Base-by-base conservation (phyloP, 1,284 basidiomycete genomes). In the Apiotrichum sp. region DNA sequence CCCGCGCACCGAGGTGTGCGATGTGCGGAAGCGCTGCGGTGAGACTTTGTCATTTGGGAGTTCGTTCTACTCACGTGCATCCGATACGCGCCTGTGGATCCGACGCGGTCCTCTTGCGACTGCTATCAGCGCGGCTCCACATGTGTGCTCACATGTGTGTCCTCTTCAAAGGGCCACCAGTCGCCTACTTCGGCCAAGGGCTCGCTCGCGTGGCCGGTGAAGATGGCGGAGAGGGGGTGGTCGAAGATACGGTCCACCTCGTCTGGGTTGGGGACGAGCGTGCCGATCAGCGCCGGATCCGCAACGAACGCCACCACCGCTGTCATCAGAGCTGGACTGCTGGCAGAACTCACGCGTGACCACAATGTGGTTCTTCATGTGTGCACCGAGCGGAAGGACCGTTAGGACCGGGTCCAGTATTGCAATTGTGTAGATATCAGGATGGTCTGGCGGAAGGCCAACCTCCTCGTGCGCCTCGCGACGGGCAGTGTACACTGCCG, bases 401-500 rank as follows among this genome's bases (percentile, higher is more conserved):
- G 88, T 89, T 9, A 91, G 76, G 65, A 86, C 86, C 0, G 89
- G 88, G 16, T 84, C 81, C 36, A 92, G 77, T 4, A 79, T 75
- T 38, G 84, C 83, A 14, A 93, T 70, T 0, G 80, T 79, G 68
- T 86, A 80, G 9, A 90, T 75, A 50, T 81, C 70, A 0, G 83
- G 80, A 45, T 80, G 81, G 1, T 53, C 56, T 6, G 83, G 68
- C 0, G 88, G 85, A 0, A 93, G 78, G 1, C 74, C 82, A 13
- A 90, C 85, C 76, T 93, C 90, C 74, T 93, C 89, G 59, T 83
- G 72, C 0, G 89, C 90, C 75, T 93, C 89, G 58, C 89, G 80
- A 47, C 81, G 81, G 88, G 90, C 90, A 43, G 90, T 89, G 47
- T 81, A 76, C 10, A 86, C 71, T 1, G 86, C 76, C 65, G 81